Base-by-base conservation (phyloP, 2,329 filamentous ascomycete genomes). In the Sclerotinia minor region DNA sequence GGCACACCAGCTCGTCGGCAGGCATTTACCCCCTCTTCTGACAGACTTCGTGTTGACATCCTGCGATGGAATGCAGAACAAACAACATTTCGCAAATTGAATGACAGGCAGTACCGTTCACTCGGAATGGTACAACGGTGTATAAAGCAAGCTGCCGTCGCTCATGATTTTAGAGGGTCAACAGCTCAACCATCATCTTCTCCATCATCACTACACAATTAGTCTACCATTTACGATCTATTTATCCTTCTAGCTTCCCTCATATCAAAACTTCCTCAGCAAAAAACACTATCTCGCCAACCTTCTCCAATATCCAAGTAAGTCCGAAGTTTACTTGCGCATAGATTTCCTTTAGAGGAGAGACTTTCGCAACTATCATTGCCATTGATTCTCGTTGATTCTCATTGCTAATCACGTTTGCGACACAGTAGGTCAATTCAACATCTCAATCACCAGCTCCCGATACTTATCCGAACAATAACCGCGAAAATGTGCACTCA, bases 131-230 rank as follows among this genome's bases (percentile, higher is more conserved):
- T 74, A 71, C 72, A 71, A 76, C 72, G 68, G 69, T 49, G 63
- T 76, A 76, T 76, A 76, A 75, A 76, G 71, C 69, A 73, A 70
- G 70, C 66, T 72, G 67, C 72, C 71, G 72, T 69, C 70, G 68
- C 71, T 67, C 69, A 70, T 73, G 67, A 69, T 55, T 70, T 64
- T 65, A 53, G 17, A 59, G 49, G 52, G 64, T 69, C 50, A 70
- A 68, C 69, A 58, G 61, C 59, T 66, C 61, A 52, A 63, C 55
- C 59, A 61, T 64, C 58, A 70, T 26, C n/a, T 67, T 55, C 32
- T n/a, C 41, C 35, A 47, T 61, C 65, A 49, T 29, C 44, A 57
- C 35, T 35, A 29, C 61, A 64, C 61, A 44, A 44, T n/a, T 55
- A 64, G 61, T n/a, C 49, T 32, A 35, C n/a, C 29, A 38, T 67